Base-by-base conservation (phyloP, 2,329 filamentous ascomycete genomes). In the Moelleriella libera region DNA sequence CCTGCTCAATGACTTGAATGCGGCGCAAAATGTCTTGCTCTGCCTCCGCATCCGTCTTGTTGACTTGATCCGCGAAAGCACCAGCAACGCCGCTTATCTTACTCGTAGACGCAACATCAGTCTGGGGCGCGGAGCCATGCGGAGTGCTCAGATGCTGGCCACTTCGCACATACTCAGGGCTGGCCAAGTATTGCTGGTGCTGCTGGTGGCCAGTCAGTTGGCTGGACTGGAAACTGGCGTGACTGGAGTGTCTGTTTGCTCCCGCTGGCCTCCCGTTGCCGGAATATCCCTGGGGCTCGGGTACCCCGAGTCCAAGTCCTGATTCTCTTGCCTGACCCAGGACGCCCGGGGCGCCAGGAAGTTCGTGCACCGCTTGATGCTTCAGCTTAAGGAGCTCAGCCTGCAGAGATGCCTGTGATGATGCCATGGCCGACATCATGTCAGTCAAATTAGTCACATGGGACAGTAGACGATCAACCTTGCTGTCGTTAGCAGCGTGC, bases 391-490 rank as follows among this genome's bases (percentile, higher is more conserved):
- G 63, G 48, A 82, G 70, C 53, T 76, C 75, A 41, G 74, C 74
- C 60, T 88, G 83, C 53, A 88, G 79, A 48, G 83, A 75, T 4
- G 75, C 66, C 63, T 89, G 85, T 1, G 76, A 74, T 5, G 76
- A 66, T 5, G 80, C 80, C 80, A 90, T 81, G 10, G 75, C 75
- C 40, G 79, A 76, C 29, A 90, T 73, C 43, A 81, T 85, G 52
- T 82, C 78, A 3, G 80, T 76, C 49, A 89, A 70, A 29, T 77
- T 75, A 32, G 74, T 75, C 5, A 87, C 79, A 31, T 85, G 73
- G 11, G 74, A 72, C 6, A 81, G 73, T n/a, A 90, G 71, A 57
- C 85, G 77, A 47, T 85, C 78, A 49, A 89, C 83, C 72, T 88
- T 88, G 53, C 70, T 68, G 47, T 64, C 67, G 48, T 80, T 75